phyloP scores from a whole-genome alignment of 177 flowering plant genomes.

The Vitis hybrid region DNA sequence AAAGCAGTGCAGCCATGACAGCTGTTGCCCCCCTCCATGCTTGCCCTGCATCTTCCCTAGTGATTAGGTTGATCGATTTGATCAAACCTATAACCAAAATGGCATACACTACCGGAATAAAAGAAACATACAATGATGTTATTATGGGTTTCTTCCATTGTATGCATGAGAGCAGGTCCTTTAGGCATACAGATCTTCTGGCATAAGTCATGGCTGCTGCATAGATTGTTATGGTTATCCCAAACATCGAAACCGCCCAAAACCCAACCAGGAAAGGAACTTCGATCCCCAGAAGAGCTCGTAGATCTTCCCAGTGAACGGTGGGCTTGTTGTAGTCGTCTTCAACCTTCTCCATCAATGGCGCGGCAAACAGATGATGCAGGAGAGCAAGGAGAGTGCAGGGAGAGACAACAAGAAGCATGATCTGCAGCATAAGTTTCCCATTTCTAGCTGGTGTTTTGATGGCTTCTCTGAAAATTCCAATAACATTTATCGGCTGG shows the following conservation, averaged over 20 bases:
- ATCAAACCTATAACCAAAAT: slow-evolving; percentile 1
- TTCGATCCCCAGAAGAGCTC: neutral
- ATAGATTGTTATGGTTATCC: neutral
- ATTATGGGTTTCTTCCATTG: slow-evolving; percentile 9
- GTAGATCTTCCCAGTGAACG: neutral
- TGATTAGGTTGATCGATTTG: neutral
- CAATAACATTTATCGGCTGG: neutral
- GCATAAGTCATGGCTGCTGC: slow-evolving; percentile 1
- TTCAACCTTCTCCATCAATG: slow-evolving; percentile 9
- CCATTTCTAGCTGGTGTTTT: slow-evolving; percentile 3
- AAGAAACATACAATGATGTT: slow-evolving; percentile 6
- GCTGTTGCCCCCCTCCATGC: neutral
- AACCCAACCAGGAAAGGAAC: slow-evolving; percentile 3
- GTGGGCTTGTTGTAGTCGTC: neutral
- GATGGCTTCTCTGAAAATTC: slow-evolving; percentile 3
- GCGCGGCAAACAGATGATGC: slow-evolving; percentile 4
- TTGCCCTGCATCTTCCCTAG: neutral
- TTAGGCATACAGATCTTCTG: neutral
- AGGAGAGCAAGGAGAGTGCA: slow-evolving; percentile 10
- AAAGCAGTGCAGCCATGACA: neutral
- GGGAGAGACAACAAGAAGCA: slow-evolving; percentile 8
- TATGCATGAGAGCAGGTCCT: slow-evolving; percentile 2
- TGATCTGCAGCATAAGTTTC: slow-evolving; percentile 10
- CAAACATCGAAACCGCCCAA: neutral
- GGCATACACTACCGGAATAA: neutral